Conservation (phyloP, 306 rosid species). For the Arachis stenosperma region DNA sequence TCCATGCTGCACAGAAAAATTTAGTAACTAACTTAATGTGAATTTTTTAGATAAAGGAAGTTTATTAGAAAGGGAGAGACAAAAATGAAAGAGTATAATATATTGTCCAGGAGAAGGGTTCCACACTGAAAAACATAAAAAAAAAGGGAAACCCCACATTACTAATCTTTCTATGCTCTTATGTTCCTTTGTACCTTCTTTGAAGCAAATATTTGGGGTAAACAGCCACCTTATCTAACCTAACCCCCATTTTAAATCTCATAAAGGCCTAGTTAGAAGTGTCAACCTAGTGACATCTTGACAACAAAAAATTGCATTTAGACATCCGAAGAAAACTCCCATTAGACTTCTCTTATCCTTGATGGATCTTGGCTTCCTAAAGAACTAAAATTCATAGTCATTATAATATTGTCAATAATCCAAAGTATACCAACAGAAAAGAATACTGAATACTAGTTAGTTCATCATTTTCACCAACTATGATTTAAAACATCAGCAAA, state of each 20-base stretch:
- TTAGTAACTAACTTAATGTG: not conserved
- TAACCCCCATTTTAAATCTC: not conserved
- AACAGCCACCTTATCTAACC: not conserved
- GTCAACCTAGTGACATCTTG: not conserved
- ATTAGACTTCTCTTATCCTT: not conserved
- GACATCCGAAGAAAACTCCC: not conserved
- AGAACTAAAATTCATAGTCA: not conserved
- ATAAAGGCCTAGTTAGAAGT: not conserved
- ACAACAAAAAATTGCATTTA: no score
- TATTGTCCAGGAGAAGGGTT: not conserved
- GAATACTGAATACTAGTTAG: not conserved
- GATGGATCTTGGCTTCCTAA: not conserved
- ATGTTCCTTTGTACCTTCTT: not conserved
- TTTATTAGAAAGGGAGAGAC: not conserved
- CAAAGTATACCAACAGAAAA: slow-evolving; percentile 17
- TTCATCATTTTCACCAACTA: slow-evolving; percentile 13
- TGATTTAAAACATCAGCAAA: slow-evolving; percentile 32
- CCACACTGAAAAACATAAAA: no score
- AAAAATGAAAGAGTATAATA: not conserved
- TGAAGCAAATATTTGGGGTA: no score
- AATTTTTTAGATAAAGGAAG: no score
- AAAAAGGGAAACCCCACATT: not conserved
- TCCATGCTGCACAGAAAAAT: slow-evolving; percentile 74
- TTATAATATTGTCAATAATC: slow-evolving; percentile 16
- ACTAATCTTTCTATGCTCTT: not conserved